These are phyloP conservation scores for Peziza echinospora DNA, from an alignment of 495 filamentous ascomycete species.

Conservation along the genomic window DNA sequence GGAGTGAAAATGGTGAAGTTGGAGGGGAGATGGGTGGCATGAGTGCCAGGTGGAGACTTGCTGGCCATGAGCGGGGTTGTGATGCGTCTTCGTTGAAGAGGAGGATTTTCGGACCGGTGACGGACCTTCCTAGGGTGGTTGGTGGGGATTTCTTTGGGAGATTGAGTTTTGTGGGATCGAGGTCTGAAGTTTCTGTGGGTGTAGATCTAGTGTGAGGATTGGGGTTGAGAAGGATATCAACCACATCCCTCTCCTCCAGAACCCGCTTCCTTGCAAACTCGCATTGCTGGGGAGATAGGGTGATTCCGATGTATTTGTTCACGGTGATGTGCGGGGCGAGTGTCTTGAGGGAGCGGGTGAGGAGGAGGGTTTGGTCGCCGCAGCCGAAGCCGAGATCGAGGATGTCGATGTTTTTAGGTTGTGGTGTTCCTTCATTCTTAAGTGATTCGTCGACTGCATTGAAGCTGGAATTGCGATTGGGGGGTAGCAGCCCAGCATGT, in stretches of 20 bases:
- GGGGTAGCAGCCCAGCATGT: constrained; percentile 18
- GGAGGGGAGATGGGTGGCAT: not conserved
- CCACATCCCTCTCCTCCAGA: not conserved
- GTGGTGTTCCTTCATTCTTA: too few species aligned
- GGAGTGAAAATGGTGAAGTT: not conserved
- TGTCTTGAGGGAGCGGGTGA: constrained; percentile 6
- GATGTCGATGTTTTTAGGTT: constrained; percentile 5
- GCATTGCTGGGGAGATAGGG: constrained; percentile 21
- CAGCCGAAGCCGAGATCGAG: constrained; percentile 31
- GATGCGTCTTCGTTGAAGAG: not conserved
- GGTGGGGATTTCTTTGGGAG: too few species aligned
- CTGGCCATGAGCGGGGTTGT: not conserved
- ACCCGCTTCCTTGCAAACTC: constrained; percentile 9
- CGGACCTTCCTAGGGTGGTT: too few species aligned
- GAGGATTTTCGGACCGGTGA: not conserved
- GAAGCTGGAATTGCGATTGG: constrained; percentile 2
- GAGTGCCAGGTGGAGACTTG: not conserved
- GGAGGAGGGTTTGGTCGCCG: constrained; percentile 27
- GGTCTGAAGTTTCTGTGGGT: not conserved
- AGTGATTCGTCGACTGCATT: too few species aligned
- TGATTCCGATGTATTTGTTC: constrained; percentile 26
- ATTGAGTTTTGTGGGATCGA: too few species aligned
- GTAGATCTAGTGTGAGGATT: not conserved
- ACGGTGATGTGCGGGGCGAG: constrained; percentile 8
- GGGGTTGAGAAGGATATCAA: not conserved